Evolutionary conservation across 1,284 basidiomycete species (phyloP), one percentile per base, ranked within the genome.

Genomic region (Trichosporon asahii): DNA sequence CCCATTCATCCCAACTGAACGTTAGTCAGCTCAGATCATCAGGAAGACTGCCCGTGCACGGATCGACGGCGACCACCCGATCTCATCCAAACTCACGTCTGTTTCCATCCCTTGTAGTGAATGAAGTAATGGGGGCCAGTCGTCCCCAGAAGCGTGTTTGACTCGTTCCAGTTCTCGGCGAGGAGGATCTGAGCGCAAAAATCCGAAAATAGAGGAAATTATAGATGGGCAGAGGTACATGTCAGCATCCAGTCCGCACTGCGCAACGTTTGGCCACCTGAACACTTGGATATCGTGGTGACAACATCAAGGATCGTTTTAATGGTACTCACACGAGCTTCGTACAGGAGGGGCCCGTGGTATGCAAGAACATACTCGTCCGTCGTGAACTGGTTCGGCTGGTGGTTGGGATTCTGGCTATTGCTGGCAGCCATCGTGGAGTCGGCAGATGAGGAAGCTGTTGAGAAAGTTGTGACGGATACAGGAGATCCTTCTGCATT

Each of bases 21-120:
- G 14, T 8, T 44, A 33, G 27, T 53, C 33, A 64, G 65, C 53
- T 66, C 66, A 27, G 35, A 55, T 11, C 18, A 8, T 14, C 37
- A n/a, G 14, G 31, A 21, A 5, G 55, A 3, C 55, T 27, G 9
- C 55, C 29, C 4, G 21, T 31, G 55, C 29, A 15, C 27, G 27
- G 55, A 31, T 15, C 55, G 40, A 44, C 55, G 27, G 27, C 25
- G 18, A 11, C 14, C 2, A 15, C 15, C 18, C 6, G 14, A 53
- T 23, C 9, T 33, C 63, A 60, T 65, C 33, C 11, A 31, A 21
- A 88, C 93, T 83, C 80, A 95, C 90, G 93, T 95, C 84, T 95
- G 92, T 83, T 98, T 99, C 97, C 97, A 99, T 4, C 97, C 97
- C 82, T 97, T 95, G 87, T 99, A 99, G 84, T 99, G 97, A 27